Base-by-base conservation (phyloP, 2,329 filamentous ascomycete species). In the Talaromyces sp. region DNA sequence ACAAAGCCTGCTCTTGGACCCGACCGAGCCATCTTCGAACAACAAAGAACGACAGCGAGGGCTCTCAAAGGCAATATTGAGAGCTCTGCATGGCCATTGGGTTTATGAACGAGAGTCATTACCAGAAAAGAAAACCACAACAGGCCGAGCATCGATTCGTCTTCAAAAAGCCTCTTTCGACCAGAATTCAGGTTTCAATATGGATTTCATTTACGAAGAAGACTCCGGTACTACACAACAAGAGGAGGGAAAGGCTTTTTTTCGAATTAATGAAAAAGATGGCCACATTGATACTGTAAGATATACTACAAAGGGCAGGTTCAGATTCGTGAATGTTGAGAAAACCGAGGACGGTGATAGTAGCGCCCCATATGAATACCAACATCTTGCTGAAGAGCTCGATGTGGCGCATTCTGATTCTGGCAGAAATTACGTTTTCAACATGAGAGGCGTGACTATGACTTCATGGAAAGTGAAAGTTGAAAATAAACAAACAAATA, bases 391-490 rank as follows among this genome's bases (percentile, higher is more conserved):
- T 1, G 16, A 39, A 11, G 64, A 57, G 9, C 16, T 43, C 33
- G 35, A 13, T 39, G 33, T 16, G 2, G 24, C 16, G 9, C 27
- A 37, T n/a, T 41, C 56, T 58, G 24, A 59, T 13, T 19, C 19
- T 31, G 56, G 27, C 4, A 41, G 39, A 27, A 19, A 67, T 16
- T 75, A 74, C 64, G 66, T 59, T 1, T 76, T 76, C 56, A 54
- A 69, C 22, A 67, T 76, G 41, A 60, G 67, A 9, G 74, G 74
- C 0, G 74, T 75, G 39, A 68, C 68, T 1, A 71, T 76, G 19
- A 35, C 62, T 1, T 68, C 66, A 10, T 76, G 74, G 74, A 66
- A 69, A 60, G 69, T 52, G 16, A 62, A 6, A 14, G 11, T 60
- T 14, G 13, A 60, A n/a, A 14, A 27, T 50, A 10, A 19, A 24